Base-by-base conservation (phyloP, 2,329 filamentous ascomycete species). In the Monosporascus sp. region DNA sequence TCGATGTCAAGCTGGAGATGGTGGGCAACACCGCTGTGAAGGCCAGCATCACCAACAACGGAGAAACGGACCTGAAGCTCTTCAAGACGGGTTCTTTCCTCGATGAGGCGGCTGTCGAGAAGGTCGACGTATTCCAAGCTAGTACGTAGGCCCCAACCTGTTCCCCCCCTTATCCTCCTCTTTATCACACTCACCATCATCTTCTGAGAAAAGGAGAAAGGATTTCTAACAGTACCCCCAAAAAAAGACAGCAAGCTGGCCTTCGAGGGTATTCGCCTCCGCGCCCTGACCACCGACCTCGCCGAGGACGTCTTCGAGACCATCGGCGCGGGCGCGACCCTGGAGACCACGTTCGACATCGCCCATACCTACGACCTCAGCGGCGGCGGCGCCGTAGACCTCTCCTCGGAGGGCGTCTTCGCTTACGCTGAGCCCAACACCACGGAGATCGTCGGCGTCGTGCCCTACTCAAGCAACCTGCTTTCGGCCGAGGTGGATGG, bases 381-480 rank as follows among this genome's bases (percentile, higher is more conserved):
- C 47, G 55, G 66, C 7, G 77, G 79, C 49, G 84, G 83, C 54
- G 70, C 72, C 49, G 83, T 83, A 63, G 77, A 78, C 51, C 67
- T 89, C 48, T 73, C 77, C 51, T 75, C 82, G 5, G 70, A 71
- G 5, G 86, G 86, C 6, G 73, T 75, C 11, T 74, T 88, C 44
- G 78, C 81, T 8, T 79, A 78, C 52, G 80, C 83, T 31, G 72
- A 75, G 22, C 71, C 71, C 44, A 72, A 76, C 61, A 76, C 74
- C 20, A 82, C 74, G 47, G 70, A 77, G 41, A 74, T 88, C 37
- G 67, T 77, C 9, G 82, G 80, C 48, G 77, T 75, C 45, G 66
- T 87, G 2, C 66, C 76, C 11, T 88, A 79, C 70, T 70, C 74
- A 50, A 83, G 80, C 63, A 87, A 88, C 70, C 73, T 74, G 17